Percentiles rank a stretch among this genome's conserved stretches.
phyloP scores from a whole-genome alignment of 805 yeast genomes.

The Soucietia sequanensis region DNA sequence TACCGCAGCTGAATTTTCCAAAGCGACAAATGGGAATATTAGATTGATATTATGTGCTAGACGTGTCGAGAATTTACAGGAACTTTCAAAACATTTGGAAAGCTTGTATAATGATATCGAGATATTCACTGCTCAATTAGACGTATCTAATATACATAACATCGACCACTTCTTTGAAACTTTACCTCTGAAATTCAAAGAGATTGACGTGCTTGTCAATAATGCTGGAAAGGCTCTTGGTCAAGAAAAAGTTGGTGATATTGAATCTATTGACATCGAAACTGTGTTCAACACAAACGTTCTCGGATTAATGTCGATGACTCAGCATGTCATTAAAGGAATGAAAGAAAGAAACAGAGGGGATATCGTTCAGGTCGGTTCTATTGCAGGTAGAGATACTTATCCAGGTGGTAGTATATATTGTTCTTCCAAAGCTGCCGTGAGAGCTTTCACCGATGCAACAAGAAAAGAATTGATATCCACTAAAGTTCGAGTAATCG shows the following conservation, averaged over 20 bases:
- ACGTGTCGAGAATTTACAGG: constrained; percentile 27
- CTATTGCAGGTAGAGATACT: constrained; percentile 38
- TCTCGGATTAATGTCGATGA: constrained; percentile 33
- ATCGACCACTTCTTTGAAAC: constrained; percentile 26
- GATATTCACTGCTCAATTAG: constrained; percentile 30
- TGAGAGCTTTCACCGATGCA: constrained; percentile 29
- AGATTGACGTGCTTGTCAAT: constrained; percentile 37
- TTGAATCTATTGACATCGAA: constrained; percentile 26
- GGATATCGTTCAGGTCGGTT: constrained; percentile 36
- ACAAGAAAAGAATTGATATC: constrained; percentile 37
- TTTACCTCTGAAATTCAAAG: constrained; percentile 33
- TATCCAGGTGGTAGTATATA: constrained; percentile 40
- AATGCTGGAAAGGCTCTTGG: constrained; percentile 44
- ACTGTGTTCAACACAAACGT: constrained; percentile 41
- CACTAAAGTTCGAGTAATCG: constrained; percentile 36
- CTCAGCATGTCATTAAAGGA: constrained; percentile 35
- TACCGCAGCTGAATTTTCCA: constrained; percentile 38
- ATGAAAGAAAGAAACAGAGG: constrained; percentile 35
- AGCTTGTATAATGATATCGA: constrained; percentile 22
- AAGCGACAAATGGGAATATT: constrained; percentile 36
- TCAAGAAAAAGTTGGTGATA: constrained; percentile 27
- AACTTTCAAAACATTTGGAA: constrained; percentile 23
- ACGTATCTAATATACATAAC: constrained; percentile 25
- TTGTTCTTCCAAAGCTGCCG: constrained; percentile 40
- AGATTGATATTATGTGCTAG: constrained; percentile 39